These are phyloP conservation scores for Guadua angustifolia DNA, from an alignment of 176 grass and related monocot species.

Conservation along the genomic window DNA sequence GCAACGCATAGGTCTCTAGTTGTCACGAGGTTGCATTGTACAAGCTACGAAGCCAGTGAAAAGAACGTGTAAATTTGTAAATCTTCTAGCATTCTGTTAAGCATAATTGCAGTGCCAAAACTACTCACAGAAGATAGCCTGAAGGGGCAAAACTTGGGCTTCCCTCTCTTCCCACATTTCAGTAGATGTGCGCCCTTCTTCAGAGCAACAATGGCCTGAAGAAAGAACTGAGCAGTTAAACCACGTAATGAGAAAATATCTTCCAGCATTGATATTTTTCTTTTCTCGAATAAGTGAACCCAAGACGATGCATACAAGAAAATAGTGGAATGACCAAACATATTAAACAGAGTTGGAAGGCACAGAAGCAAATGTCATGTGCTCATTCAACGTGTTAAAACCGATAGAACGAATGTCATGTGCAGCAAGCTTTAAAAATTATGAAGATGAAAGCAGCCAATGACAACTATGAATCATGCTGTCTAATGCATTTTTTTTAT, in stretches of 20 bases:
- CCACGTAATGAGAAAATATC: background rate
- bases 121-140: conserved; percentile 80
- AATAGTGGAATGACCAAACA: background rate
- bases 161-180: conserved; percentile 94
- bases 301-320: conserved; percentile 11
- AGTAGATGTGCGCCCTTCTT: conserved; percentile 94
- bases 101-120: conserved; percentile 43
- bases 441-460: background rate
- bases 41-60: background rate
- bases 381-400: conserved; percentile 11
- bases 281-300: background rate
- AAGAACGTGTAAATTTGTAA: background rate
- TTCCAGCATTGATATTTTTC: background rate
- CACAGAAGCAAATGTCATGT: conserved; percentile 9
- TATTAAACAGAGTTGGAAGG: background rate
- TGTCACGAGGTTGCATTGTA: background rate
- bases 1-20: background rate
- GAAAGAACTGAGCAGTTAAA: conserved; percentile 32
- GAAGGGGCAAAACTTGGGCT: conserved; percentile 82
- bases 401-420: background rate
- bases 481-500: conserved; percentile 29
- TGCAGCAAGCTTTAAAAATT: background rate
- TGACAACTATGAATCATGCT: conserved; percentile 1
- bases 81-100: background rate
- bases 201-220: conserved; percentile 78